Evolutionary conservation across 805 yeast species (phyloP), one percentile per base, ranked within the genome.

Genomic region (Metschnikowia proteae): DNA sequence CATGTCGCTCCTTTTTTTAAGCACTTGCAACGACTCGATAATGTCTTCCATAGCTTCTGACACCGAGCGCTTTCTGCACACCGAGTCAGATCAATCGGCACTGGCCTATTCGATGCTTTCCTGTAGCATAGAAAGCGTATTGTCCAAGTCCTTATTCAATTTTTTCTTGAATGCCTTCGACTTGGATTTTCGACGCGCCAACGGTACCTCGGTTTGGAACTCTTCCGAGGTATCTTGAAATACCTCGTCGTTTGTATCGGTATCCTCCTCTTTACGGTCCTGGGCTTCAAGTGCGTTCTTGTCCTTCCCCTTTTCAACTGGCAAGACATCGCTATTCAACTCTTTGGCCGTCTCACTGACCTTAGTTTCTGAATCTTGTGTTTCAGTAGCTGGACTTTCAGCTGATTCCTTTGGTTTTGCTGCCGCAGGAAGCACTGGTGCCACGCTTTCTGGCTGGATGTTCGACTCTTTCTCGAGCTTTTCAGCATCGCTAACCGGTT

Each of bases 71-170:
- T 17, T 17, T 17, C 17, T 17, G 17, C 17, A 17, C 17, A 17
- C 17, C 17, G 17, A 17, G 17, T 17, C 17, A 17, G 17, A 17
- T 17, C 17, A 17, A 17, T 17, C 17, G 17, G 17, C 17, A 7
- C 38, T 36, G 3, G 25, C 9, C 34, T 44, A 47, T 11, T 62
- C 64, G 10, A 70, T 56, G 45, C 68, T 70, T 50, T 71, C 74
- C 52, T 69, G 59, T 34, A 72, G 57, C 73, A 72, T 70, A 45
- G 65, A 65, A 43, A 72, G 51, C 3, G 77, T 72, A 45, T 62
- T 61, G 42, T 71, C 70, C 45, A 72, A 53, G 31, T 64, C 73
- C 37, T 52, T 62, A 52, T 68, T 62, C 43, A 72, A 56, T 47
- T 67, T 67, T 39, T 58, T 52, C 43, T 65, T 60, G 52, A 71